A percentile compares a stretch with the other conserved stretches of the same genome.
Evolutionary conservation across 345 rosid species (phyloP).

Genomic region (Leavenworthia alabamica): DNA sequence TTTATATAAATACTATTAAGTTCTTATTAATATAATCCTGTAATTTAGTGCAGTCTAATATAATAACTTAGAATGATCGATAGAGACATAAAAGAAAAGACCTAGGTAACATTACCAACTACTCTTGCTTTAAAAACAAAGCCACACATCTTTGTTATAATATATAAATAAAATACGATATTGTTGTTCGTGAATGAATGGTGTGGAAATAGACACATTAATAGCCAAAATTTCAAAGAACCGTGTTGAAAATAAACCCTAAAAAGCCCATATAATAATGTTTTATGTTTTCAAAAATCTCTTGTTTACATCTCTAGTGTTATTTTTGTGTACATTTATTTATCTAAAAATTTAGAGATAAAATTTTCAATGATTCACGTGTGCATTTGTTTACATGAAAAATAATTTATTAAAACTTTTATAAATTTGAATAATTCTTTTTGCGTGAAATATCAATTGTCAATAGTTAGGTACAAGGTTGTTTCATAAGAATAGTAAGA

Average conservation of each 20-base stretch:
- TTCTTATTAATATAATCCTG: background rate
- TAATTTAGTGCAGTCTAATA: background rate
- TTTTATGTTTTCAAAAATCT: background rate
- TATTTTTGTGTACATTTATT: background rate
- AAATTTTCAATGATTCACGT: conserved; percentile 1
- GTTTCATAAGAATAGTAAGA: conserved; percentile 24
- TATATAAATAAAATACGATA: background rate
- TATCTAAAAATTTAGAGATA: background rate
- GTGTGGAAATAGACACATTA: background rate
- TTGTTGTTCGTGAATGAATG: background rate
- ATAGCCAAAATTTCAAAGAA: background rate
- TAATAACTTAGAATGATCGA: background rate
- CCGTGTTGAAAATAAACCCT: background rate
- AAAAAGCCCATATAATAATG: background rate
- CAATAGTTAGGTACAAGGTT: conserved; percentile 24
- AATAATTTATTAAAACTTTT: background rate
- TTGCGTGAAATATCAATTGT: conserved; percentile 11
- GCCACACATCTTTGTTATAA: background rate
- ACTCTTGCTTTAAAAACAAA: background rate
- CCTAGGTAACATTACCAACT: background rate
- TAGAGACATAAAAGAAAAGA: background rate
- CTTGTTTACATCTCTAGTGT: background rate
- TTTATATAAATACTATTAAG: background rate
- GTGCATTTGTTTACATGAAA: background rate
- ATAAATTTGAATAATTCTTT: background rate